These are phyloP conservation scores for Arthrobotrys musiformis DNA, from an alignment of 2,329 filamentous ascomycete species.

Conservation along the genomic window DNA sequence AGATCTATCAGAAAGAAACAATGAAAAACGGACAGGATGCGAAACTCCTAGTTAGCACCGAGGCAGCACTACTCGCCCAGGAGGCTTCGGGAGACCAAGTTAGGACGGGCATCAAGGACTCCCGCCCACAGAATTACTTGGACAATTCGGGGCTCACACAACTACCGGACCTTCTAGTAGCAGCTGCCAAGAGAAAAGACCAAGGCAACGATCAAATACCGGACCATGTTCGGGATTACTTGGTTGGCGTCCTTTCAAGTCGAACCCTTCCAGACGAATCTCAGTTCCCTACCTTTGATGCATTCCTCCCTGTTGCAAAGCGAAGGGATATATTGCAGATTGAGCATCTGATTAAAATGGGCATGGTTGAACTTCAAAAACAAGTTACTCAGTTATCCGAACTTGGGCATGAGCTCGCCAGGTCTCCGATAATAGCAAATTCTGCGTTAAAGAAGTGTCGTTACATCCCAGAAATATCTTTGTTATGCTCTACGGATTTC, in stretches of 20 bases:
- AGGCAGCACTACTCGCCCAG: background rate
- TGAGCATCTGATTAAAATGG: too few relatives aligned
- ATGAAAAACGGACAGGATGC: background rate
- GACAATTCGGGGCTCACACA: background rate
- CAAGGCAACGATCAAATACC: background rate
- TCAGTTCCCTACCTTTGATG: background rate
- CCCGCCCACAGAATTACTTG: background rate
- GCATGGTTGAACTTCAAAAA: too few relatives aligned
- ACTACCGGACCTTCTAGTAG: background rate
- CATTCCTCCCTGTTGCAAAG: background rate
- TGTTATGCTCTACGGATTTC: too few relatives aligned
- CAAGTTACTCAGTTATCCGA: too few relatives aligned
- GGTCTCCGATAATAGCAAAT: too few relatives aligned
- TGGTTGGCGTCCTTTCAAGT: slow-evolving; percentile 6
- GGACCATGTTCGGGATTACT: slow-evolving; percentile 25
- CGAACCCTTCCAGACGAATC: background rate
- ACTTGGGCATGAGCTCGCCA: too few relatives aligned
- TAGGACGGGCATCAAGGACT: background rate
- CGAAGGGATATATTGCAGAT: background rate
- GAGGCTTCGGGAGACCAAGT: background rate
- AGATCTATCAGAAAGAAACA: background rate
- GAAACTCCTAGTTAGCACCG: slow-evolving; percentile 7
- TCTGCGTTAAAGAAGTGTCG: too few relatives aligned
- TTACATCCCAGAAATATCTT: too few relatives aligned
- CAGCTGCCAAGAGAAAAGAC: background rate